These are phyloP conservation scores for Uncinocarpus reesii DNA, from an alignment of 2,329 filamentous ascomycete genomes.

Conservation along the genomic window DNA sequence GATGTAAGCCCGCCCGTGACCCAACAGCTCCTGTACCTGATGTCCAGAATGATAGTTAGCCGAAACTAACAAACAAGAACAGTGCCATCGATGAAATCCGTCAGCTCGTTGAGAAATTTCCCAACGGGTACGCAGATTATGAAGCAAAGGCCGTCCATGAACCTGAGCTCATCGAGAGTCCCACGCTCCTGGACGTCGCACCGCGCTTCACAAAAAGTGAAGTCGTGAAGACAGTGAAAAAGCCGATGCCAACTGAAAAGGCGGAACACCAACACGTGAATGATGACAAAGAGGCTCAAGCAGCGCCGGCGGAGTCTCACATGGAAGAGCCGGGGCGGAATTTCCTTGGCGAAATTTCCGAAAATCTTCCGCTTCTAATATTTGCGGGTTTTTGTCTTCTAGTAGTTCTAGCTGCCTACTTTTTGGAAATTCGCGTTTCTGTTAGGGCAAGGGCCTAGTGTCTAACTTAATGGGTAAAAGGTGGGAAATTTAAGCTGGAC, in stretches of 20 bases:
- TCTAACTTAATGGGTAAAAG: too few relatives aligned
- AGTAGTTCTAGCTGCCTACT: neutral
- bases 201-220: neutral
- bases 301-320: neutral
- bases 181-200: neutral
- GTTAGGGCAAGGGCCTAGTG: too few relatives aligned
- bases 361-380: neutral
- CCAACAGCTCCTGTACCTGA: neutral
- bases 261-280: neutral
- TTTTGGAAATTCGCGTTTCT: neutral
- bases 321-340: neutral
- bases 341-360: neutral
- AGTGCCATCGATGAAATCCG: slow-evolving; percentile 19
- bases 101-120: slow-evolving; percentile 16
- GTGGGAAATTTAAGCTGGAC: too few relatives aligned
- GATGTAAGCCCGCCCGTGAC: slow-evolving; percentile 11
- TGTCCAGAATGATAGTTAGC: neutral
- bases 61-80: neutral
- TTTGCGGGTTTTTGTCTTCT: neutral
- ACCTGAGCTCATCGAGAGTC: neutral
- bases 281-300: too few relatives aligned
- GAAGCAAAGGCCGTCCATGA: slow-evolving; percentile 5
- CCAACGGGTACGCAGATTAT: slow-evolving; percentile 13
- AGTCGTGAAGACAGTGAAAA: too few relatives aligned
- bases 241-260: too few relatives aligned